A percentile compares a stretch with the other conserved stretches of the same genome.
These are phyloP conservation scores for Tricholoma sp. DNA, from an alignment of 768 basidiomycete genomes.

Conservation along the genomic window DNA sequence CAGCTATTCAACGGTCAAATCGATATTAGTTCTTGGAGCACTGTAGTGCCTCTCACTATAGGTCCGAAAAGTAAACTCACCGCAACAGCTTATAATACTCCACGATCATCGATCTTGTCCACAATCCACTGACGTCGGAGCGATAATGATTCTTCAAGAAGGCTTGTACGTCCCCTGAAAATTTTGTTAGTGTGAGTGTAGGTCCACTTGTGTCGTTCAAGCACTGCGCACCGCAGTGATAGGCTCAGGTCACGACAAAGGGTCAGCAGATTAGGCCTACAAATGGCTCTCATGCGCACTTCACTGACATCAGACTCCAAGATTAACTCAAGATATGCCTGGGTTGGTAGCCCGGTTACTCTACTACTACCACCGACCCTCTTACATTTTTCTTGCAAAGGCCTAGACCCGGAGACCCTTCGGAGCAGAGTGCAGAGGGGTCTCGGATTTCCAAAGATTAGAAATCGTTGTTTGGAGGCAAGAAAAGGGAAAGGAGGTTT, in stretches of 20 bases:
- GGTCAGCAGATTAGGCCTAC: background rate
- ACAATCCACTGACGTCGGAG: background rate
- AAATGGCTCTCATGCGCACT: background rate
- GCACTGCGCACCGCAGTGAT: background rate
- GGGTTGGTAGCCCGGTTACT: background rate
- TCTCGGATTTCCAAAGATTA: background rate
- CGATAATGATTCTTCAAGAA: background rate
- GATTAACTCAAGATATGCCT: background rate
- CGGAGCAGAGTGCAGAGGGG: background rate
- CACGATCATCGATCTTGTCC: background rate
- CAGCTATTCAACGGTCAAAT: background rate
- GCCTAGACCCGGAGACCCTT: background rate
- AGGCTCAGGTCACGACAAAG: background rate
- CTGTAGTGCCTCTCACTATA: no score
- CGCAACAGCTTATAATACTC: background rate
- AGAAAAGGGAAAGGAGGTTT: background rate
- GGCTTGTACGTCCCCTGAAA: background rate
- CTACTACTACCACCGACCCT: background rate
- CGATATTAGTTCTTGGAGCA: background rate
- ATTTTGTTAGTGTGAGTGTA: background rate
- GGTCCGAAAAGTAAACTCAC: no score
- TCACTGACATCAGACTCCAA: background rate
- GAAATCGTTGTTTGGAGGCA: background rate
- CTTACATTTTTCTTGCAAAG: background rate
- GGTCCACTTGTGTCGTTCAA: no score